Base-by-base conservation (phyloP, 2,329 filamentous ascomycete genomes). In the Exserohilum turcica region DNA sequence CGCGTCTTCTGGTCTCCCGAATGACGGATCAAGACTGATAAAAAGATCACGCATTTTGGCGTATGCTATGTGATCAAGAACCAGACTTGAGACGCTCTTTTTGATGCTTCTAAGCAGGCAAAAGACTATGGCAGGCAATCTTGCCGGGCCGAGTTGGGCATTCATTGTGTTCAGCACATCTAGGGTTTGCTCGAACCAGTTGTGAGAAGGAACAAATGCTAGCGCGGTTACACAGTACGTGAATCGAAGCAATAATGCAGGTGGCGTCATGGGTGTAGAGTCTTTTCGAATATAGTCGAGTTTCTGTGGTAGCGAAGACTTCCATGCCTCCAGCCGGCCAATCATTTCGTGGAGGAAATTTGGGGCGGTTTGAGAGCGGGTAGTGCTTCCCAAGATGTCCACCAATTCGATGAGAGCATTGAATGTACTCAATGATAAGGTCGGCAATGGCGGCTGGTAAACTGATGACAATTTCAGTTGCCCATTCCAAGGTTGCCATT, bases 401-500 rank as follows among this genome's bases (percentile, higher is more conserved):
- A 66, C 46, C n/a, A 72, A 27, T n/a, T 66, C 59, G 0, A 81
- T 63, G 8, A 84, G 69, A 24, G 75, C 73, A 57, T 84, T 84
- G 65, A 84, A 83, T 6, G 78, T 81, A 62, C 81, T 84, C 24
- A 81, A 64, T 2, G 77, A 74, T 36, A 79, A 76, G 12, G 78
- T 63, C 12, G 71, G 71, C 24, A 60, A 56, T 15, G 62, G 60
- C 21, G 61, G 60, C 19, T 35, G 51, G 7, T 48, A 43, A 39
- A 16, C 39, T 18, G 39, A 13, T 31, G 19, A 42, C 8, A 21
- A 75, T 73, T 75, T 72, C 49, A 79, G 65, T 49, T 79, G 78
- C 13, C 85, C 82, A 21, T 78, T 77, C 88, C 88, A 91, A 1
- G 85, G 84, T 58, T 88, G 84, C 87, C 87, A 90, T 74, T 90